Evolutionary conservation across 129 eudicot species (phyloP).

Genomic region (Pittosporum tobira): DNA sequence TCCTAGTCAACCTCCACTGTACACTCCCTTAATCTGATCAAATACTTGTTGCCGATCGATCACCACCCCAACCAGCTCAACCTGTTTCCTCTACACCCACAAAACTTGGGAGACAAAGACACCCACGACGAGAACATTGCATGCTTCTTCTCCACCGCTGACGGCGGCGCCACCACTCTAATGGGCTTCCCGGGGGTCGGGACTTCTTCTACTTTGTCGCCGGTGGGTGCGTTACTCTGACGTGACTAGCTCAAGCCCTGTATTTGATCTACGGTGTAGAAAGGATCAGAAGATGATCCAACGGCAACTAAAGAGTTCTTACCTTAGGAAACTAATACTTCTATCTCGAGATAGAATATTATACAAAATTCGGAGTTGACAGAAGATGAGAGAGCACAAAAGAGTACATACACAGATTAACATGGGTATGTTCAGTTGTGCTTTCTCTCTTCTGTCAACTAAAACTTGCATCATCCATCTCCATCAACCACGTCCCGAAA

Average conservation of each 20-base stretch:
- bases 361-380: too few species aligned
- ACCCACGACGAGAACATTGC: conserved; percentile 38
- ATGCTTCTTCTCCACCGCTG: conserved; percentile 46
- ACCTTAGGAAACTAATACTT: too few species aligned
- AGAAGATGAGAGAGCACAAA: too few species aligned
- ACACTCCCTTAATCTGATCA: too few species aligned
- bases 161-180: conserved; percentile 54
- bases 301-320: not conserved
- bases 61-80: conserved; percentile 33
- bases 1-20: conserved; percentile 49
- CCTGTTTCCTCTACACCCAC: conserved; percentile 60
- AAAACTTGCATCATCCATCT: too few species aligned
- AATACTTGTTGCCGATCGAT: conserved; percentile 7
- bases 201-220: conserved; percentile 22
- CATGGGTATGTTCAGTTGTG: too few species aligned
- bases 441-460: too few species aligned
- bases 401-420: too few species aligned
- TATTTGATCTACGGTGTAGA: not conserved
- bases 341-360: too few species aligned
- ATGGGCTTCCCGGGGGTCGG: conserved; percentile 40
- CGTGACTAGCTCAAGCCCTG: conserved; percentile 12
- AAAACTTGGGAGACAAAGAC: conserved; percentile 37
- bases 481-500: too few species aligned
- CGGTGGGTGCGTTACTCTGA: too few species aligned
- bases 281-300: not conserved